These are phyloP conservation scores for Medicago lupulina DNA, from an alignment of 306 rosid species.

Conservation along the genomic window DNA sequence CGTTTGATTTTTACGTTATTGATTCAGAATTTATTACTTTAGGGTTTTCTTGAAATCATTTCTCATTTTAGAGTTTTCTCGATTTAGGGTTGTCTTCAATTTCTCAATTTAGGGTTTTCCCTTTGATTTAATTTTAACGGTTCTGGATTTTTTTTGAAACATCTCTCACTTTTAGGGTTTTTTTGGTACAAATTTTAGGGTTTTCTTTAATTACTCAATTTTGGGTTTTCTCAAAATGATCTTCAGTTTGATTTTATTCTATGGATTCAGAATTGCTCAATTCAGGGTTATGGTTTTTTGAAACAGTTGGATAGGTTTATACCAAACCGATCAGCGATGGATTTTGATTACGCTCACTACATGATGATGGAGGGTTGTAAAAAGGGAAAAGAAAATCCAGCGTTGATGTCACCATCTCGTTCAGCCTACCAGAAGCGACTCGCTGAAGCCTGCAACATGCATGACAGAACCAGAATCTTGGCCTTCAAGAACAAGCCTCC, in stretches of 20 bases:
- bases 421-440: slow-evolving; percentile 65
- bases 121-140: background rate
- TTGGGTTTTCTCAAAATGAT: background rate
- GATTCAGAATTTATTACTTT: no score
- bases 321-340: slow-evolving; percentile 62
- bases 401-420: slow-evolving; percentile 54
- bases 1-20: no score
- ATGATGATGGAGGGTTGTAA: slow-evolving; percentile 55
- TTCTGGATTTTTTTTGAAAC: no score
- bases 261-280: background rate
- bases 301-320: slow-evolving; percentile 62
- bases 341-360: slow-evolving; percentile 55
- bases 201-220: no score
- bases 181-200: background rate
- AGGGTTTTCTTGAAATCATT: no score
- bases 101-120: no score
- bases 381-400: slow-evolving; percentile 66
- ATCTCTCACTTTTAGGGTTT: no score
- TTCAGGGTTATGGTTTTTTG: background rate
- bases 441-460: slow-evolving; percentile 73
- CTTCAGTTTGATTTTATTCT: background rate
- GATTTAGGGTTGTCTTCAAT: no score
- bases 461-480: slow-evolving; percentile 68
- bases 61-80: no score
- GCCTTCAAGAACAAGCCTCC: slow-evolving; percentile 89